Base-by-base conservation (phyloP, 768 basidiomycete genomes). In the Clitopilus hobsonii region DNA sequence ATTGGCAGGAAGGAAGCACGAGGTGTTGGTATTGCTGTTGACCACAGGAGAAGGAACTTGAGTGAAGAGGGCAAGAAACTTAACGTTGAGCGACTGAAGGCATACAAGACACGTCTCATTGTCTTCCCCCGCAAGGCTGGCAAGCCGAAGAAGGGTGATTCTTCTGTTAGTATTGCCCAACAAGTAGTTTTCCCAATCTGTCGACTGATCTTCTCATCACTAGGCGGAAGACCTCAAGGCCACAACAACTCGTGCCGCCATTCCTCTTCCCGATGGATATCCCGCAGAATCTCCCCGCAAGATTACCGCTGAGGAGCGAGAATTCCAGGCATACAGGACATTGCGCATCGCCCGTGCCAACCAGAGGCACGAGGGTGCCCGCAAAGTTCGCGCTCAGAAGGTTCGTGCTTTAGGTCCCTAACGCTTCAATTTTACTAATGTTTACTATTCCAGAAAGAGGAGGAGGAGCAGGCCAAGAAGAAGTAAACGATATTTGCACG, bases 121-220 rank as follows among this genome's bases (percentile, higher is more conserved):
- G 89, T 99, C 75, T 98, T 97, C 89, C 95, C 97, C 70, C 87
- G 91, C 73, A 95, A 97, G 76, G 82, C 91, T 60, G 81, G 85
- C 72, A 98, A 98, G 79, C 86, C 91, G 68, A 98, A 97, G 85
- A 88, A 90, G 82, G 92, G 91, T 55, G 95, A 98, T 74, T 89
- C 94, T 49, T 83, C 86, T 56, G 94, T 94, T 67, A 61, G 92
- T 79, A 32, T 30, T 57, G 30, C 38, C 26, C 53, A 56, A 28
- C 24, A 25, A 48, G 10, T 30, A 20, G 49, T 57, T 23, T 58
- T 51, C n/a, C n/a, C n/a, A 51, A 58, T 57, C 20, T 28, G 5
- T 24, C 29, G 6, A 27, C 20, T 23, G 60, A 49, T 29, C 51
- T 54, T 47, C 56, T 38, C 38, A 25, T 28, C n/a, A n/a, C n/a